A percentile compares a stretch with the other conserved stretches of the same genome.
Conservation (phyloP, 768 basidiomycete genomes). For the Podaxis sp. region DNA sequence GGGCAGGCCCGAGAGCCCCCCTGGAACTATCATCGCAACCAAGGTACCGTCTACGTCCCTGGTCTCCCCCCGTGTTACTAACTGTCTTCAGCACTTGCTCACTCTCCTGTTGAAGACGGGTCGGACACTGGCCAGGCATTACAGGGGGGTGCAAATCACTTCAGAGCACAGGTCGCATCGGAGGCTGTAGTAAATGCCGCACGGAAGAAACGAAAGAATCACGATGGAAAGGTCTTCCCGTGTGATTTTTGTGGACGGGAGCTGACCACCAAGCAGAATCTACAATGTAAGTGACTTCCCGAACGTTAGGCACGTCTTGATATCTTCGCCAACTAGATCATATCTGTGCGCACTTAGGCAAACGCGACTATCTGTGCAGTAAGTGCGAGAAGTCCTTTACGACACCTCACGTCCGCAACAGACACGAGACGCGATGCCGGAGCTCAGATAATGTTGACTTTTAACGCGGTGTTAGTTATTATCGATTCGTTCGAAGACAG, state of each 20-base stretch:
- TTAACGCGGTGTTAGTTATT: not conserved
- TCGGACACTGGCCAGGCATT: not conserved
- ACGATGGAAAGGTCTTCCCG: slow-evolving; percentile 2
- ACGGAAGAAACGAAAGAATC: slow-evolving; percentile 8
- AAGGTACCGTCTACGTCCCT: not conserved
- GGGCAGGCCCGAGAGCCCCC: not conserved
- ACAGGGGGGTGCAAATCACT: not conserved
- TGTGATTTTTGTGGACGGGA: not conserved
- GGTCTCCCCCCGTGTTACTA: too few relatives aligned
- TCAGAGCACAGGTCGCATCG: slow-evolving; percentile 7
- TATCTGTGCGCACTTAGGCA: slow-evolving; percentile 4
- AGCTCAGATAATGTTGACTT: not conserved
- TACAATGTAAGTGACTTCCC: slow-evolving; percentile 3
- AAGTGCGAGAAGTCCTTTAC: slow-evolving; percentile 11
- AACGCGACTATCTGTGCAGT: slow-evolving; percentile 3
- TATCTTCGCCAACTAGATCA: slow-evolving; percentile 1
- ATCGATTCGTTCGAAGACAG: not conserved
- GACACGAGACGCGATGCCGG: slow-evolving; percentile 2
- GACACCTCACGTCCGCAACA: slow-evolving; percentile 14
- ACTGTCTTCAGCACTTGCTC: not conserved
- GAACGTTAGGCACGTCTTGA: not conserved
- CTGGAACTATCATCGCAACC: not conserved
- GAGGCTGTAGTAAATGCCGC: slow-evolving; percentile 7
- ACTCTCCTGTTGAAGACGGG: not conserved
- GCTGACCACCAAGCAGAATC: slow-evolving; percentile 13